phyloP scores from a whole-genome alignment of 2,329 filamentous ascomycete genomes.

The Paecilomyces sp. region DNA sequence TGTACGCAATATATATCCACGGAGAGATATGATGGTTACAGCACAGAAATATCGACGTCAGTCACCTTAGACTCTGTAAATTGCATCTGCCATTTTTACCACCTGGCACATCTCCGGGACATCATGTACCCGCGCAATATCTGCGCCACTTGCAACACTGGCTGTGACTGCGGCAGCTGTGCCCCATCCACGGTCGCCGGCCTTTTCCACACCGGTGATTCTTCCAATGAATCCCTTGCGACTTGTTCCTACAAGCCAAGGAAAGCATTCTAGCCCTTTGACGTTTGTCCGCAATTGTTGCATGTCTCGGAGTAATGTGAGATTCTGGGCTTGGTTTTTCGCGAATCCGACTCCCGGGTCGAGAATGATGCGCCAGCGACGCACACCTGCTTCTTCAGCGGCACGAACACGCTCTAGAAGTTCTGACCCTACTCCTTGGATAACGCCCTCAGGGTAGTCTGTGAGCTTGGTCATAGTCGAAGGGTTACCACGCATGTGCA shows the following conservation, averaged over 20 bases:
- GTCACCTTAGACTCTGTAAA: constrained; percentile 53
- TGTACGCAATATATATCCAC: too few relatives aligned
- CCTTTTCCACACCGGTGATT: constrained; percentile 66
- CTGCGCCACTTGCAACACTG: constrained; percentile 77
- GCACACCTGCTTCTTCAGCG: constrained; percentile 74
- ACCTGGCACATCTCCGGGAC: constrained; percentile 79
- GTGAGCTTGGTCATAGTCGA: constrained; percentile 68
- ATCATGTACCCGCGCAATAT: constrained; percentile 90
- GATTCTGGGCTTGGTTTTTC: constrained; percentile 73
- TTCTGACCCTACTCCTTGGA: constrained; percentile 60
- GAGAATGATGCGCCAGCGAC: constrained; percentile 88
- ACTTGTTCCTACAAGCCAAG: constrained; percentile 85
- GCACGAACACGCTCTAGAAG: constrained; percentile 62
- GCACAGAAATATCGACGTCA: background rate
- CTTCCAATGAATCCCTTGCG: constrained; percentile 83
- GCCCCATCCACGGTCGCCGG: constrained; percentile 68
- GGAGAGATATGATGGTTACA: too few relatives aligned
- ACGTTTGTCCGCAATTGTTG: constrained; percentile 48
- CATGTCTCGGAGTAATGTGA: constrained; percentile 66
- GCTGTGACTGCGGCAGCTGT: constrained; percentile 84
- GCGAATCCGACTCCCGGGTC: constrained; percentile 94
- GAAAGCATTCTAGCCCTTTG: constrained; percentile 50
- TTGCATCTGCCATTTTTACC: constrained; percentile 83
- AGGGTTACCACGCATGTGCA: constrained; percentile 91
- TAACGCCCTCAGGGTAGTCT: constrained; percentile 61